Conservation (phyloP, 192 early-diverging fungal species). For the Coemansia sp. region DNA sequence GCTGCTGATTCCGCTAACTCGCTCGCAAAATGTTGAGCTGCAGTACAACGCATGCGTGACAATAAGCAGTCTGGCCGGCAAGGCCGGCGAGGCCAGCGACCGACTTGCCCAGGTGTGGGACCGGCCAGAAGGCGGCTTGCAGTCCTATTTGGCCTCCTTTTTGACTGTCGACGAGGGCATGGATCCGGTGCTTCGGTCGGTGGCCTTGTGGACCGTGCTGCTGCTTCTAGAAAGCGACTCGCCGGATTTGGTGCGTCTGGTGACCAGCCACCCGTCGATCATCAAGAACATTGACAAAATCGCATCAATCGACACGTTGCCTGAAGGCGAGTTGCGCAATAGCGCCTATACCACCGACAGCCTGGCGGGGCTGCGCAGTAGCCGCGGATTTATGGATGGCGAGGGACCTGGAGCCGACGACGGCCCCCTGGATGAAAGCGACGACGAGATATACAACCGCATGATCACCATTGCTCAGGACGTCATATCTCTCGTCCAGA, state of each 20-base stretch:
- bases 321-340: slow-evolving; percentile 23
- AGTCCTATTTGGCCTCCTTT: slow-evolving; percentile 70
- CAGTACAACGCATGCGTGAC: slow-evolving; percentile 77
- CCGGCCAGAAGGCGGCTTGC: slow-evolving; percentile 61
- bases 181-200: slow-evolving; percentile 74
- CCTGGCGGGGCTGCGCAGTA: slow-evolving; percentile 26
- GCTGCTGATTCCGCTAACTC: slow-evolving; percentile 67
- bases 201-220: slow-evolving; percentile 82
- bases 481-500: slow-evolving; percentile 34
- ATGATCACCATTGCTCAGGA: slow-evolving; percentile 46
- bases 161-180: slow-evolving; percentile 56
- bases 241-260: slow-evolving; percentile 41
- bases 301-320: slow-evolving; percentile 19
- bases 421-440: slow-evolving; percentile 27
- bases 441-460: slow-evolving; percentile 46
- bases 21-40: slow-evolving; percentile 54
- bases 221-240: slow-evolving; percentile 67
- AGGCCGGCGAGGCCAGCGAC: slow-evolving; percentile 59
- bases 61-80: slow-evolving; percentile 65
- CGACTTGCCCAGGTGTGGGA: slow-evolving; percentile 70
- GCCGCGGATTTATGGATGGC: slow-evolving; percentile 28
- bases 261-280: slow-evolving; percentile 49
- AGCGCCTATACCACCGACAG: slow-evolving; percentile 32
- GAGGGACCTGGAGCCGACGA: slow-evolving; percentile 18
- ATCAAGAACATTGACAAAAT: slow-evolving; percentile 46